A percentile compares a stretch with the other conserved stretches of the same genome.
Evolutionary conservation across 1,139 yeast species (phyloP).

Genomic region (Hemisphaericaspora subhashii): DNA sequence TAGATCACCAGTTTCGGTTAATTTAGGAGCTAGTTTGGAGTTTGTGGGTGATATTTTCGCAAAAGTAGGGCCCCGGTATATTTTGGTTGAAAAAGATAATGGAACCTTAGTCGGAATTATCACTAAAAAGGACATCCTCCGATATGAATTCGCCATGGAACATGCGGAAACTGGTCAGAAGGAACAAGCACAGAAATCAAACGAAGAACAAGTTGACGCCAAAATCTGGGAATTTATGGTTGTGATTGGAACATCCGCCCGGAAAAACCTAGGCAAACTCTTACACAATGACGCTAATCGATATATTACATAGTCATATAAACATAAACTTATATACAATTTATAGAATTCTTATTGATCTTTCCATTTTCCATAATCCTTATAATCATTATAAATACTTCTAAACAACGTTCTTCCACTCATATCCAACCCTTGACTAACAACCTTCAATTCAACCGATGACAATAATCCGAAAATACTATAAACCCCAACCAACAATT

Average conservation of each 20-base stretch:
- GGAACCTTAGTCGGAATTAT: conserved; percentile 60
- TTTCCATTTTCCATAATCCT: conserved; percentile 81
- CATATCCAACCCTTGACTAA: conserved; percentile 69
- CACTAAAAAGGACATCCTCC: conserved; percentile 66
- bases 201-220: conserved; percentile 29
- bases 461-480: conserved; percentile 71
- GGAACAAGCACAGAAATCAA: conserved; percentile 10
- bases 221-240: conserved; percentile 40
- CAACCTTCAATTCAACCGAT: conserved; percentile 58
- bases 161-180: conserved; percentile 16
- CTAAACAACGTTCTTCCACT: conserved; percentile 71
- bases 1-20: conserved; percentile 63
- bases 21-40: conserved; percentile 56
- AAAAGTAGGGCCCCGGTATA: conserved; percentile 76
- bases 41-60: conserved; percentile 68
- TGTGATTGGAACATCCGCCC: conserved; percentile 19
- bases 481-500: conserved; percentile 57
- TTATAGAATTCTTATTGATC: conserved; percentile 41
- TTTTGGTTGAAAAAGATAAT: conserved; percentile 57
- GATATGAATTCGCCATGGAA: conserved; percentile 48
- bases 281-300: conserved; percentile 32
- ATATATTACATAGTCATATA: conserved; percentile 13
- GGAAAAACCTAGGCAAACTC: conserved; percentile 30
- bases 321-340: conserved; percentile 9
- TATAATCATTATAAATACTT: conserved; percentile 69